phyloP scores from a whole-genome alignment of 345 rosid species.

The Murraya koenigii region DNA sequence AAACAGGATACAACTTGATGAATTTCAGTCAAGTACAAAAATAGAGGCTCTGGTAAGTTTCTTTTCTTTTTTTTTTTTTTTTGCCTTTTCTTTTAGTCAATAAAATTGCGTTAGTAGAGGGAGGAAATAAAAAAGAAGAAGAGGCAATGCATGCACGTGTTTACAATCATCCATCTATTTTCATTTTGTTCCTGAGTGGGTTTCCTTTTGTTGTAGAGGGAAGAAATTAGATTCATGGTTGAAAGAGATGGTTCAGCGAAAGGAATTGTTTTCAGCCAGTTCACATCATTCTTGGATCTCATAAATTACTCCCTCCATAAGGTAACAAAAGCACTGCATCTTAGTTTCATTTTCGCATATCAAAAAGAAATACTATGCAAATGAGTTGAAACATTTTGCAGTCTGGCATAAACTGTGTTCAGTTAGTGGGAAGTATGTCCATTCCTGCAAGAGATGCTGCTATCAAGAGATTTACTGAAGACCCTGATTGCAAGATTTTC shows the following conservation, averaged over 20 bases:
- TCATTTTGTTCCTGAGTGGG: background rate
- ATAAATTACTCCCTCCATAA: constrained; percentile 77
- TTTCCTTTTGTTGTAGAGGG: constrained; percentile 56
- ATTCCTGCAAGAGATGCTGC: constrained; percentile 76
- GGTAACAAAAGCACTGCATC: constrained; percentile 37
- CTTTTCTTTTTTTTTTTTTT: background rate
- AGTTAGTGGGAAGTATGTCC: constrained; percentile 89
- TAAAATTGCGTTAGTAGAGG: background rate
- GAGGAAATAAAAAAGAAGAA: background rate
- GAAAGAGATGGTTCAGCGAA: constrained; percentile 99
- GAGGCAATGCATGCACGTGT: background rate
- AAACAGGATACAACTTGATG: constrained; percentile 69
- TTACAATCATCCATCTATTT: background rate
- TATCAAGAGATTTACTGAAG: constrained; percentile 77
- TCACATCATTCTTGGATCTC: constrained; percentile 91
- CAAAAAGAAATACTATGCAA: background rate
- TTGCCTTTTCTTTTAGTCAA: background rate
- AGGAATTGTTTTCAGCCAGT: constrained; percentile 98
- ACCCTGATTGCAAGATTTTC: constrained; percentile 87
- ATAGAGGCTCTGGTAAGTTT: constrained; percentile 91
- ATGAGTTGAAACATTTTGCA: constrained; percentile 28
- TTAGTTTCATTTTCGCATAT: background rate
- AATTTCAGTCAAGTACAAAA: constrained; percentile 97
- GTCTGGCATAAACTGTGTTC: constrained; percentile 83
- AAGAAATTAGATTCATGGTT: constrained; percentile 89